Evolutionary conservation across 805 yeast species (phyloP), one percentile per base, ranked within the genome.

Genomic region (Starmerella powellii): DNA sequence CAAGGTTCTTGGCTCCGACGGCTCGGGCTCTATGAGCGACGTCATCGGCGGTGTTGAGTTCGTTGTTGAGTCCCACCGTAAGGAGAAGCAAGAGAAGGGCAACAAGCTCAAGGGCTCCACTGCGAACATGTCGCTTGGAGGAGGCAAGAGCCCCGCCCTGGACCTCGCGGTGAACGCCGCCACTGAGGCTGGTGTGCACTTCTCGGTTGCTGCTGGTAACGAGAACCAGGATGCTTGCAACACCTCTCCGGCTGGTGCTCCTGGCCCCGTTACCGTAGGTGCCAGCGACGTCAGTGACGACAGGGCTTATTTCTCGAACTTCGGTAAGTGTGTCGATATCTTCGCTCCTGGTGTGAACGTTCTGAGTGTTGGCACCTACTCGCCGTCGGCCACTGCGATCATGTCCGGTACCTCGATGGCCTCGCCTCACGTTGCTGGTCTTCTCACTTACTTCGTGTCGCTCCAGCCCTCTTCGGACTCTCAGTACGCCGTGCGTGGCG

Each of bases 131-230:
- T 86, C 95, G 13, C 70, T 87, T 46, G 95, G 95, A 56, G 95
- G 95, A 61, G 94, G 94, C 56, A 80, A 78, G 57, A 82, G 95
- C 3, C 81, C 85, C 38, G 77, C 94, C 8, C 72, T 87, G 53
- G 94, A 85, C 58, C 55, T 77, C 61, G 95, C 94, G 43, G 93
- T 83, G 35, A 76, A 83, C 54, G 94, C 94, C 34, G 95, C 94
- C 31, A 85, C 83, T 38, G 71, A 74, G 49, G 81, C 87, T 26
- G 96, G 95, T 55, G 65, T 88, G 46, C 91, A 84, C 60, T 80
- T 88, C 61, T 93, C 94, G 29, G 95, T 85, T 50, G 96, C 97
- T 38, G 95, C 96, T 24, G 97, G 96, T 66, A 87, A 88, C 63
- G 94, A 82, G 59, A 80, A 82, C 60, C 82, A 78, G 54, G 94